Conservation (phyloP, 1,139 yeast genomes). For the Geotrichum siamense region DNA sequence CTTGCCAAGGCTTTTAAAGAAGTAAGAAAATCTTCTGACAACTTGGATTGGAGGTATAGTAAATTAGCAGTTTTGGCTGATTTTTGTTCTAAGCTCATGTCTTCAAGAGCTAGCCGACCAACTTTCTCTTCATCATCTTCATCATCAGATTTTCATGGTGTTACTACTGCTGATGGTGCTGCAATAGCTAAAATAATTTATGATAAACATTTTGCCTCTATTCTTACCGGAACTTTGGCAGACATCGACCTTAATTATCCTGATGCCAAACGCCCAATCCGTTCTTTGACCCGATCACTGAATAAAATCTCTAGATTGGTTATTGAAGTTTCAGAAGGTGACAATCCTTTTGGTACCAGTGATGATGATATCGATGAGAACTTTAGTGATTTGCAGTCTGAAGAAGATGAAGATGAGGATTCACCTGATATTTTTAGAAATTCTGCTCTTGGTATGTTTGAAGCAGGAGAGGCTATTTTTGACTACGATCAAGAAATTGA, state of each 20-base stretch:
- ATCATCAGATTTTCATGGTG: slow-evolving; percentile 35
- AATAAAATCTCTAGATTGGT: slow-evolving; percentile 49
- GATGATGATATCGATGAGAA: slow-evolving; percentile 52
- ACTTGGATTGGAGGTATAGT: slow-evolving; percentile 42
- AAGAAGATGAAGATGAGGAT: slow-evolving; percentile 45
- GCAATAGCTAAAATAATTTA: slow-evolving; percentile 56
- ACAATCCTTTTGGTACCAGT: slow-evolving; percentile 44
- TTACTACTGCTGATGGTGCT: slow-evolving; percentile 45
- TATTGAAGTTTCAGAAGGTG: slow-evolving; percentile 33
- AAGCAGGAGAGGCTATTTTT: slow-evolving; percentile 66
- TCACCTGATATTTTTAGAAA: slow-evolving; percentile 78
- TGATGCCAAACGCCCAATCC: slow-evolving; percentile 50
- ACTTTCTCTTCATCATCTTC: slow-evolving; percentile 26
- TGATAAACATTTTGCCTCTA: slow-evolving; percentile 57
- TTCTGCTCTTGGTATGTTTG: slow-evolving; percentile 92
- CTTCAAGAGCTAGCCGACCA: slow-evolving; percentile 19
- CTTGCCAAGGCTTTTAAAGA: slow-evolving; percentile 59
- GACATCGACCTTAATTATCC: slow-evolving; percentile 69
- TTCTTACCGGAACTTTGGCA: slow-evolving; percentile 52
- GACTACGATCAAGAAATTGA: slow-evolving; percentile 48
- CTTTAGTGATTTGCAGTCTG: slow-evolving; percentile 20
- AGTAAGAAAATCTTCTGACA: slow-evolving; percentile 30
- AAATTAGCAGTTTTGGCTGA: slow-evolving; percentile 54
- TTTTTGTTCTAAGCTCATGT: slow-evolving; percentile 34
- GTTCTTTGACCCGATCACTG: slow-evolving; percentile 53